These are phyloP conservation scores for Pisolithus albus DNA, from an alignment of 768 basidiomycete genomes.

Conservation along the genomic window DNA sequence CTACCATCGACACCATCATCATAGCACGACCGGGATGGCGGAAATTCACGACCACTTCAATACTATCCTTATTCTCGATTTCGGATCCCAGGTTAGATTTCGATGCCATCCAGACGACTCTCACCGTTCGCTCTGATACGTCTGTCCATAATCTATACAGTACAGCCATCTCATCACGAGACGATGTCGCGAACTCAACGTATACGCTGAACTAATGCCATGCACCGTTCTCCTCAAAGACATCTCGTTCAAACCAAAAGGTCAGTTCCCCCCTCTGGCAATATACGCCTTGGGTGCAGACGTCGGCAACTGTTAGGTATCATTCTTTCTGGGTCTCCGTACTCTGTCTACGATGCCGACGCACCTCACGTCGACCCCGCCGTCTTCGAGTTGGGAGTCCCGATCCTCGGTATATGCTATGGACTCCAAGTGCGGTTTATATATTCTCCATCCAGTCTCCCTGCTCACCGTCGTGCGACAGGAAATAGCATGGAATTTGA, in stretches of 20 bases:
- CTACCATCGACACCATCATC: not conserved
- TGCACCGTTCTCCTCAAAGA: constrained; percentile 90
- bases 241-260: constrained; percentile 90
- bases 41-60: constrained; percentile 96
- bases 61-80: constrained; percentile 93
- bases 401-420: constrained; percentile 95
- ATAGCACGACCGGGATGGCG: constrained; percentile 42
- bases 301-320: constrained; percentile 48
- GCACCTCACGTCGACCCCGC: constrained; percentile 92
- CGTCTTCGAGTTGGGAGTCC: constrained; percentile 81
- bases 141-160: constrained; percentile 34
- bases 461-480: constrained; percentile 25
- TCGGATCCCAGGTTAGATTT: constrained; percentile 81
- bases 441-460: not conserved
- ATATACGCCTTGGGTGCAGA: not conserved
- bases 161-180: constrained; percentile 97
- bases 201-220: constrained; percentile 96
- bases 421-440: constrained; percentile 70
- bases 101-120: constrained; percentile 6
- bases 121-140: constrained; percentile 4
- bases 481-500: constrained; percentile 90
- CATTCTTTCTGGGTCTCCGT: constrained; percentile 96
- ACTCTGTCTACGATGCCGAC: constrained; percentile 91
- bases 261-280: constrained; percentile 23
- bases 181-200: constrained; percentile 94